Base-by-base conservation (phyloP, 192 early-diverging fungal species). In the Podila epicladia region DNA sequence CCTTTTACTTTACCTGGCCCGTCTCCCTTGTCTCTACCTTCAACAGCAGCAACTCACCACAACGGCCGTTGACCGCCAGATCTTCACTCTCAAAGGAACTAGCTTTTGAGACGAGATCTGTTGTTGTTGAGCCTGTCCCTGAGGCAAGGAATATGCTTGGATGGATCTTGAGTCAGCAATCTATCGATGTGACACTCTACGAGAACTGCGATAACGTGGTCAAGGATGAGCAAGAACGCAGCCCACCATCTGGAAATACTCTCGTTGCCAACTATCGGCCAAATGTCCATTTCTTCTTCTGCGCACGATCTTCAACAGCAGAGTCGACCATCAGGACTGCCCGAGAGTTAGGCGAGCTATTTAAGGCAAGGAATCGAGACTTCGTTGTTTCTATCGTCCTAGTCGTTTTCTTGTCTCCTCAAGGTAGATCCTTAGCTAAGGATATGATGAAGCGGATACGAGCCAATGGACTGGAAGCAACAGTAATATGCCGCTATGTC, bases 1-100 rank as follows among this genome's bases (percentile, higher is more conserved):
- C 84, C 51, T 94, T 94, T 83, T 89, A 84, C 65, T 92, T 95
- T 59, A 92, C 90, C 3, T 82, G 85, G 85, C 72, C 77, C 12
- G 32, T 75, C 24, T 5, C 55, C 11, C 29, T 74, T 13, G 69
- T 75, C 15, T 71, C 55, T 5, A 57, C 64, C 9, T 59, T 50
- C 26, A 22, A 41, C 13, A 28, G 29, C 28, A 17, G 17, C 20
- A 66, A 41, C 31, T 49, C 53, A 26, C 72, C 60, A 22, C 38
- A n/a, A 50, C 65, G 63, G 29, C 19, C 71, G 9, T 20, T 75
- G 4, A 41, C 41, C 41, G 41, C 12, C 41, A 28, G 51, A 31
- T 63, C 66, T 1, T 64, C 38, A 32, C 74, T 89, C 31, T 67
- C 74, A 1, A 57, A 85, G 6, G 79, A 75, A 61, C n/a, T 82